phyloP scores from a whole-genome alignment of 2,329 filamentous ascomycete genomes.

The Sordariomycetes sp. region DNA sequence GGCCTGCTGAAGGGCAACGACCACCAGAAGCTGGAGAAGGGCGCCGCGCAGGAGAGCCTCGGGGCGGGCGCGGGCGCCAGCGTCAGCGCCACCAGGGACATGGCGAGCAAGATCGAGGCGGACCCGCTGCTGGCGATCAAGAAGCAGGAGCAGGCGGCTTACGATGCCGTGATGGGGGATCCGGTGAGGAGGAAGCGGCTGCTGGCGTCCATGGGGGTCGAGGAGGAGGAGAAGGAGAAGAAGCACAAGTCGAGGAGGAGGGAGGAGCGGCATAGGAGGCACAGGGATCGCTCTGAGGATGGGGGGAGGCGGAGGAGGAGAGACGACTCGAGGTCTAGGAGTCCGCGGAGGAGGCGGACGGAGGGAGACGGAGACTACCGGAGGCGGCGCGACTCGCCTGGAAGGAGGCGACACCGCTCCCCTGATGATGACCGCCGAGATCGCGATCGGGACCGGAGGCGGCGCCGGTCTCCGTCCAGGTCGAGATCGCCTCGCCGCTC shows the following conservation, averaged over 20 bases:
- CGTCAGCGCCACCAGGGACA: constrained; percentile 60
- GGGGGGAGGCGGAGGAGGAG: constrained; percentile 1
- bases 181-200: constrained; percentile 58
- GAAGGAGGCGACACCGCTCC: not conserved
- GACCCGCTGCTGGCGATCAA: constrained; percentile 92
- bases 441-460: not conserved
- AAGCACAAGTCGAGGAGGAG: constrained; percentile 1
- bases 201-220: constrained; percentile 49
- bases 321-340: not conserved
- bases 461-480: not conserved
- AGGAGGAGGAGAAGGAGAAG: constrained; percentile 23
- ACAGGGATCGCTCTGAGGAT: not conserved
- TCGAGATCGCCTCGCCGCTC: not conserved
- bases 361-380: not conserved
- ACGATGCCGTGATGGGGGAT: constrained; percentile 71
- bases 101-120: constrained; percentile 74
- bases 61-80: constrained; percentile 17
- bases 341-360: constrained; percentile 2
- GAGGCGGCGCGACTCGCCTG: not conserved
- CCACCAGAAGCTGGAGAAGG: constrained; percentile 70
- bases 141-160: constrained; percentile 75
- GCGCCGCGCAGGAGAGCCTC: constrained; percentile 48
- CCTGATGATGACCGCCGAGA: not conserved
- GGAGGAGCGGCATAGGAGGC: constrained; percentile 2
- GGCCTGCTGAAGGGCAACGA: constrained; percentile 69